Evolutionary conservation across 805 yeast genomes (phyloP), one percentile per base, ranked within the genome.

Genomic region (Nakazawaea wickerhamii): DNA sequence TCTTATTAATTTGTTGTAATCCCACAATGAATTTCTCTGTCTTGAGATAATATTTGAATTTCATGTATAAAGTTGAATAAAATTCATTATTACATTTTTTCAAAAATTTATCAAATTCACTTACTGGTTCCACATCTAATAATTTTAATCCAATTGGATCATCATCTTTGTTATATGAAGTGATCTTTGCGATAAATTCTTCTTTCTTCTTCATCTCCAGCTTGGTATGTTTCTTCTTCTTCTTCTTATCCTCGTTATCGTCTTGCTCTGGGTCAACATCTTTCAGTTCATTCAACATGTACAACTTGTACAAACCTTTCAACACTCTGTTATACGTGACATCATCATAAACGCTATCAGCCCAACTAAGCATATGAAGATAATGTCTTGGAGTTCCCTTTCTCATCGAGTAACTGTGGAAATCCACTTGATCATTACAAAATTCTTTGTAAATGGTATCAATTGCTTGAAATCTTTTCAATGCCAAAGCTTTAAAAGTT

Each of bases 361-460:
- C 95, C 98, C 98, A 93, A 38, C 68, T 61, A 39, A 90, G 51
- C 75, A 86, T 77, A 15, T 79, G 81, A 22, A 85, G 52, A 57
- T 91, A 93, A 7, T 91, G 81, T 49, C 95, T 75, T 20, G 91
- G 81, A 5, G 97, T 87, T 18, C 97, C 98, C 52, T 84, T 79
- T 63, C 96, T 77, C 71, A 86, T 77, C 58, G 95, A 84, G 60
- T 87, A 93, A 36, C 85, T 81, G 59, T 93, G 98, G 81, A 91
- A 93, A 60, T 93, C 99, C 49, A 84, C 73, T 65, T 93, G 97
- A 57, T 93, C 99, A 48, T 76, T 77, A 55, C 70, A 75, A 63
- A 79, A 89, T 41, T 79, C 84, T 34, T 77, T 71, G 61, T 79
- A 89, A 23, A 84, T 75, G 46, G 78, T 77, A 38, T 78, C 66